These are phyloP conservation scores for Colletotrichum orchidophilum DNA, from an alignment of 2,329 filamentous ascomycete species.

Conservation along the genomic window DNA sequence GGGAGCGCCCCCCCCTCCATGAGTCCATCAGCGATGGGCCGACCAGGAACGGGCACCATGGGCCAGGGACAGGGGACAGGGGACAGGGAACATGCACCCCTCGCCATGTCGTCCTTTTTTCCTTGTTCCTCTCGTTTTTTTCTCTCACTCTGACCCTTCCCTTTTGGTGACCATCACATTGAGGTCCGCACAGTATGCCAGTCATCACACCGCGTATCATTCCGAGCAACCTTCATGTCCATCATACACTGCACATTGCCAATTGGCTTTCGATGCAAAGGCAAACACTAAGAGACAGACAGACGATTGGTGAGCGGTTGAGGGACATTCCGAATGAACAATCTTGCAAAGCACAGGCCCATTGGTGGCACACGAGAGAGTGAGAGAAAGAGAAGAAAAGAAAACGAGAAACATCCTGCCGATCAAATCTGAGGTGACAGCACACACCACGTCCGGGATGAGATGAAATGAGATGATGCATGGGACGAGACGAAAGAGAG, in stretches of 20 bases:
- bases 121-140: background rate
- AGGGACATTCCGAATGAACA: no score
- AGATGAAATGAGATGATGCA: constrained; percentile 24
- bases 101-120: background rate
- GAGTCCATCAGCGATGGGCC: background rate
- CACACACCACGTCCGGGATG: background rate
- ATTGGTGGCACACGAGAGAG: background rate
- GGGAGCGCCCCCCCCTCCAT: background rate
- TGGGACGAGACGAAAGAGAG: constrained; percentile 4
- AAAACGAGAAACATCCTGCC: background rate
- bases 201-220: background rate
- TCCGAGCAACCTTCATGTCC: background rate
- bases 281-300: background rate
- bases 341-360: background rate
- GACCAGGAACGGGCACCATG: background rate
- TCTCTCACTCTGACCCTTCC: background rate
- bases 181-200: background rate
- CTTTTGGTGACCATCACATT: background rate
- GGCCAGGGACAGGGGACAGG: background rate
- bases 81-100: background rate
- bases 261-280: background rate
- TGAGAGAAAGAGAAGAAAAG: background rate
- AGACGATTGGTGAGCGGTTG: no score
- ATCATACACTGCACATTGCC: no score
- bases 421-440: background rate